A percentile compares a stretch with the other conserved stretches of the same genome.
These are phyloP conservation scores for Licmophora abbreviata DNA, from an alignment of 108 stramenopile genomes.

Conservation along the genomic window DNA sequence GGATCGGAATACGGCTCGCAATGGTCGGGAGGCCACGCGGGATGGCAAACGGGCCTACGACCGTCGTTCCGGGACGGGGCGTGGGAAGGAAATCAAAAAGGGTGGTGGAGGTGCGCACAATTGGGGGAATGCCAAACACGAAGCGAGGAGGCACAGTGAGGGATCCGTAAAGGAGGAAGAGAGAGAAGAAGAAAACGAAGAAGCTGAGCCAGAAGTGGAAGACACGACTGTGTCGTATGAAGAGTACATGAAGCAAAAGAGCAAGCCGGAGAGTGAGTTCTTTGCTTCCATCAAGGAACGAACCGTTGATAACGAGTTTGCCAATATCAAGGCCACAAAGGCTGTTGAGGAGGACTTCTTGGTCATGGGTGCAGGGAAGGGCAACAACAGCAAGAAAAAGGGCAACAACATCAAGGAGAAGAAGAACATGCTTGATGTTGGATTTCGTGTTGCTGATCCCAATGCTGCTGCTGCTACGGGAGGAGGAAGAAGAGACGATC, in stretches of 20 bases:
- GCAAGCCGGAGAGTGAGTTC: slow-evolving; percentile 23
- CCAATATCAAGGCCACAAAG: slow-evolving; percentile 21
- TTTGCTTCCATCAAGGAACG: slow-evolving; percentile 50
- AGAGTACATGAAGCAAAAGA: slow-evolving; percentile 76
- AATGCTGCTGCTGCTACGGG: slow-evolving; percentile 3
- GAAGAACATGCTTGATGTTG: slow-evolving; percentile 61
- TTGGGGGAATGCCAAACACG: slow-evolving; percentile 83
- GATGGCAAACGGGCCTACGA: slow-evolving; percentile 86
- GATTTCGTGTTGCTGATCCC: slow-evolving; percentile 42
- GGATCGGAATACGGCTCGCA: slow-evolving; percentile 80
- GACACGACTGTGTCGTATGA: slow-evolving; percentile 81
- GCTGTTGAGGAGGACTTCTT: slow-evolving; percentile 71
- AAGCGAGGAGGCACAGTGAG: slow-evolving; percentile 70
- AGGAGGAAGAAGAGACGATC: slow-evolving; percentile 4
- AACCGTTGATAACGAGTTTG: slow-evolving; percentile 66
- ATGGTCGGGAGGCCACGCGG: slow-evolving; percentile 52
- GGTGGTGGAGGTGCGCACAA: slow-evolving; percentile 85
- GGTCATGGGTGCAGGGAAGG: slow-evolving; percentile 75
- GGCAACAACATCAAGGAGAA: slow-evolving; percentile 44
- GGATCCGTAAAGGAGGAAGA: slow-evolving; percentile 47
- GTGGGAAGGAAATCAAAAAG: slow-evolving; percentile 88
- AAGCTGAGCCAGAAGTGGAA: slow-evolving; percentile 5
- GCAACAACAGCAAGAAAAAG: slow-evolving; percentile 39
- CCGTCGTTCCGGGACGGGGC: slow-evolving; percentile 85
- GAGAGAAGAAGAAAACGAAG: slow-evolving; percentile 15